Base-by-base conservation (phyloP, 164 flowering plant species). In the Saururus chinensis region DNA sequence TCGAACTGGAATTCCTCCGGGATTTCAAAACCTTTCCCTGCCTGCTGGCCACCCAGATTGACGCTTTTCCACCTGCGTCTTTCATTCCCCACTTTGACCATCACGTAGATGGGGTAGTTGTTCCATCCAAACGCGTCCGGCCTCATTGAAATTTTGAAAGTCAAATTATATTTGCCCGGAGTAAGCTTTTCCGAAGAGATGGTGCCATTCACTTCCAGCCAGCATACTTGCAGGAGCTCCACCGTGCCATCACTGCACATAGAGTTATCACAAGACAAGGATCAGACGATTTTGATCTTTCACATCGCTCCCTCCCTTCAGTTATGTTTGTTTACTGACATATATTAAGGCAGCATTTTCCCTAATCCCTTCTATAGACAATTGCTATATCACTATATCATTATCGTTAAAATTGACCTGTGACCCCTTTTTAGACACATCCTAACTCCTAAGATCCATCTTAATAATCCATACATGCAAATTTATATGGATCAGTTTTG, bases 51-150 rank as follows among this genome's bases (percentile, higher is more conserved):
- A 19, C 26, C 4, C 7, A 65, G 19, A 17, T 51, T 45, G 0
- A 64, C 53, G n/a, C 42, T 73, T 48, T 23, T 54, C 73, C 70
- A 61, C 1, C 0, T 24, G 61, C 68, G 64, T 19, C 25, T 63
- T 9, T 74, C 75, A 4, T 60, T 68, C 62, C 65, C 73, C 1
- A 72, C 60, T 65, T 74, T 76, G 0, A 76, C 75, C 78, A 74
- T 71, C 40, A 79, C 0, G 25, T 42, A 66, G 14, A 76, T 62
- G 0, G 74, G 71, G 21, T 19, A 51, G 1, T 52, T 60, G 0
- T 9, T 56, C 82, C 80, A 79, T 0, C 82, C 82, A 22, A 68
- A 74, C 0, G 75, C 80, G 35, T 70, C 76, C 0, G 64, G 26
- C 17, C 49, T 64, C 63, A 74, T 16, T 16, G 58, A 20, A 13